A percentile compares a stretch with the other conserved stretches of the same genome.
Conservation (phyloP, 2,329 filamentous ascomycete genomes). For the Ophiocordyceps sinensis region DNA sequence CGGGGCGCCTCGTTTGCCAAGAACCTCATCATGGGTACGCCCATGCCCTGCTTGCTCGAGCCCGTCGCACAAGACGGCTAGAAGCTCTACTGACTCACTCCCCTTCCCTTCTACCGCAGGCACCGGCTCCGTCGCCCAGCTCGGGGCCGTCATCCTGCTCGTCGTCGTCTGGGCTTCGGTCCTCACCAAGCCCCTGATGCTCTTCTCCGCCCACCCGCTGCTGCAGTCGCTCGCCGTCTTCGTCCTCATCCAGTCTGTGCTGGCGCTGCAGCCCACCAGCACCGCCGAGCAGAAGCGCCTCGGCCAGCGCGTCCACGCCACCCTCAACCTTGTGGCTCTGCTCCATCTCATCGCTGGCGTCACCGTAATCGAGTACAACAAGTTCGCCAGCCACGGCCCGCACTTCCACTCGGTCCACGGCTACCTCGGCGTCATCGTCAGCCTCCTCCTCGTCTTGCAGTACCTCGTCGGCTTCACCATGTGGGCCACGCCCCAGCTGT, state of each 20-base stretch:
- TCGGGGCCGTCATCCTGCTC: slow-evolving; percentile 60
- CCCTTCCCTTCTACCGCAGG: slow-evolving; percentile 33
- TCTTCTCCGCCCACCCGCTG: slow-evolving; percentile 84
- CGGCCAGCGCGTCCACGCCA: slow-evolving; percentile 49
- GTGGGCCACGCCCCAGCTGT: slow-evolving; percentile 60
- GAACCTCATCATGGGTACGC: slow-evolving; percentile 61
- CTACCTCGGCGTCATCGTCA: slow-evolving; percentile 66
- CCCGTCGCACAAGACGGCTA: neutral
- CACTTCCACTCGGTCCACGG: slow-evolving; percentile 76
- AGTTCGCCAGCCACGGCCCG: slow-evolving; percentile 46
- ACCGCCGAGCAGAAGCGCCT: slow-evolving; percentile 56
- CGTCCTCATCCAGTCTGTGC: slow-evolving; percentile 62
- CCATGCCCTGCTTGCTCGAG: neutral
- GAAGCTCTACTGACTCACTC: neutral
- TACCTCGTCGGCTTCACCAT: slow-evolving; percentile 69
- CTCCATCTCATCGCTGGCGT: slow-evolving; percentile 49
- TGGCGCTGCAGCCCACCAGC: slow-evolving; percentile 78
- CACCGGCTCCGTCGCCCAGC: slow-evolving; percentile 68
- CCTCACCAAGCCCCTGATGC: slow-evolving; percentile 53
- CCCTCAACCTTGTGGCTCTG: slow-evolving; percentile 52
- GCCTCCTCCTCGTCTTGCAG: slow-evolving; percentile 56
- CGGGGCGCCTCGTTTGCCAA: slow-evolving; percentile 47
- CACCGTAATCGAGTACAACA: slow-evolving; percentile 70
- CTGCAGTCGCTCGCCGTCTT: slow-evolving; percentile 53
- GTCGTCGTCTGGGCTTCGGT: slow-evolving; percentile 67